phyloP scores from a whole-genome alignment of 768 basidiomycete species.

The Xerocomus potaroensis region DNA sequence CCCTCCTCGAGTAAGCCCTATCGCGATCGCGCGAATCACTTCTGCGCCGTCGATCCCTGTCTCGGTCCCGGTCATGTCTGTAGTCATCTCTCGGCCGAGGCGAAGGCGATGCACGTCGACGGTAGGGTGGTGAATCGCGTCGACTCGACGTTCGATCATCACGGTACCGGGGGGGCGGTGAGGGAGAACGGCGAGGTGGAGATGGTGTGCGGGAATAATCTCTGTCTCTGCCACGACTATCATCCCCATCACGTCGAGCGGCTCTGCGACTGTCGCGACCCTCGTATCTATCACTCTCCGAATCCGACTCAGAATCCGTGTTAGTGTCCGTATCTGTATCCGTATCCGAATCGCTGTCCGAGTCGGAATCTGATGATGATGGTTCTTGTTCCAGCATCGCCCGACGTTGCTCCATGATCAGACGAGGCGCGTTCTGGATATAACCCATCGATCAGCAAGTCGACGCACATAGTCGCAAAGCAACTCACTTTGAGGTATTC shows the following conservation, averaged over 20 bases:
- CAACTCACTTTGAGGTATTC: slow-evolving; percentile 82
- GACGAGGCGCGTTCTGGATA: slow-evolving; percentile 76
- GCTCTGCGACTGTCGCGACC: neutral
- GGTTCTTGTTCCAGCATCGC: slow-evolving; percentile 74
- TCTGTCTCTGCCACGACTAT: slow-evolving; percentile 26
- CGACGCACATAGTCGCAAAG: neutral
- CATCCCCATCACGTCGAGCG: slow-evolving; percentile 10
- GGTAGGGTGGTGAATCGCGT: slow-evolving; percentile 24
- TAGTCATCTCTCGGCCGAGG: slow-evolving; percentile 19
- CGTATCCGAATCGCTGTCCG: slow-evolving; percentile 32
- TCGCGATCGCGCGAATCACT: slow-evolving; percentile 24
- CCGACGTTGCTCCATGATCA: slow-evolving; percentile 93
- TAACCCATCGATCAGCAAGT: slow-evolving; percentile 5
- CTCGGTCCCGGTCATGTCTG: slow-evolving; percentile 20
- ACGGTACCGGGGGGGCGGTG: slow-evolving; percentile 26
- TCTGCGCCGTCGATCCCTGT: slow-evolving; percentile 25
- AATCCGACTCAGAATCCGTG: slow-evolving; percentile 38
- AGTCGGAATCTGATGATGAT: slow-evolving; percentile 39
- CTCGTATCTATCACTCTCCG: slow-evolving; percentile 11
- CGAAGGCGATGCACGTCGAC: slow-evolving; percentile 19
- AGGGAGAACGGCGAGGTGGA: slow-evolving; percentile 26
- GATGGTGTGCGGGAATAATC: slow-evolving; percentile 34
- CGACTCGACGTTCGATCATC: slow-evolving; percentile 20
- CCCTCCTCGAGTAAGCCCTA: slow-evolving; percentile 13
- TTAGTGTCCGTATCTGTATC: slow-evolving; percentile 21